These are phyloP conservation scores for Vachellia pachyceras DNA, from an alignment of 306 rosid species.

Conservation along the genomic window DNA sequence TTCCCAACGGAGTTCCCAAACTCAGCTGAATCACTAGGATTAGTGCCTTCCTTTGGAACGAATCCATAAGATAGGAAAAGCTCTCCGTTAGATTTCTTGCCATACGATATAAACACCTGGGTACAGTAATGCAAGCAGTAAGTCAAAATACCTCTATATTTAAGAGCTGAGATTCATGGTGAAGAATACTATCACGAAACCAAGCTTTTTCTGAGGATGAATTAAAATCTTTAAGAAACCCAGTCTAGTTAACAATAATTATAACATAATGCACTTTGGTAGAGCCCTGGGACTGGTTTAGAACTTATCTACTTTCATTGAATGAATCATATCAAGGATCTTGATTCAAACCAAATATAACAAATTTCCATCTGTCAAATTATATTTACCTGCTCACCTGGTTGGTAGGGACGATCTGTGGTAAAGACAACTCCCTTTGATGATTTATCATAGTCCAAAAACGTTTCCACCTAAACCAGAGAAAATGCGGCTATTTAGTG, in stretches of 20 bases:
- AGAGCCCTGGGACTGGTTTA: constrained; percentile 17
- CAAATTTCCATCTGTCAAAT: constrained; percentile 28
- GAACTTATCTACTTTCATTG: neutral
- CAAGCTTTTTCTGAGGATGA: constrained; percentile 24
- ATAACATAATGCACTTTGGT: constrained; percentile 17
- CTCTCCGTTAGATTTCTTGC: constrained; percentile 95
- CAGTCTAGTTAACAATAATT: constrained; percentile 16
- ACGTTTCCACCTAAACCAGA: constrained; percentile 81
- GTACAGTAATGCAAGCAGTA: constrained; percentile 39
- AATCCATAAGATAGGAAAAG: constrained; percentile 89
- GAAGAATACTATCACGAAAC: constrained; percentile 31
- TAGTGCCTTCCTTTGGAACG: constrained; percentile 92
- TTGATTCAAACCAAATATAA: constrained; percentile 15
- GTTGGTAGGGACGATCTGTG: constrained; percentile 83
- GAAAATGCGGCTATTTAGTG: constrained; percentile 33
- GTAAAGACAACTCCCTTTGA: constrained; percentile 86
- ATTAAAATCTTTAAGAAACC: constrained; percentile 1
- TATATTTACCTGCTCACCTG: constrained; percentile 98
- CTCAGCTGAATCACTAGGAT: constrained; percentile 92
- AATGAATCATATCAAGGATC: neutral
- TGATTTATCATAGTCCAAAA: constrained; percentile 82
- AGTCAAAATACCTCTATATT: no score
- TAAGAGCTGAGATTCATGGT: no score
- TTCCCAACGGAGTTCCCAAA: no score
- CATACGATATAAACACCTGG: constrained; percentile 95